Percentiles rank a stretch among this genome's conserved stretches.
Evolutionary conservation across 768 basidiomycete genomes (phyloP).

Genomic region (Mycena vulgaris): DNA sequence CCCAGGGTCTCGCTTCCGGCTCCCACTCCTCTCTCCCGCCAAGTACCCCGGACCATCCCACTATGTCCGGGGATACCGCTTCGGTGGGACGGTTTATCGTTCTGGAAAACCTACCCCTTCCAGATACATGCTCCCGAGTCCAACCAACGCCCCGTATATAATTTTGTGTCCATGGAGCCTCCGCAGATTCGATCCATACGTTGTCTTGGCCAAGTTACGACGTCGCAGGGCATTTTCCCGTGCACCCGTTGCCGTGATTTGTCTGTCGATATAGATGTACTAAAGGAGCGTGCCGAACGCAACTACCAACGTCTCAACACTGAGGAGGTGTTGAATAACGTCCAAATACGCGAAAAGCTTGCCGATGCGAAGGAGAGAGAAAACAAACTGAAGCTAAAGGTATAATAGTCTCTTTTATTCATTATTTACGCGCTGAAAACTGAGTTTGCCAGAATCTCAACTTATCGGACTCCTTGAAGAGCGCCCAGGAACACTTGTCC

Average conservation of each 20-base stretch:
- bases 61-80: not conserved
- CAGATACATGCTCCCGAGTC: not conserved
- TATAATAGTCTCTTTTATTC: not conserved
- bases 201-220: not conserved
- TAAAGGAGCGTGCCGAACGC: not conserved
- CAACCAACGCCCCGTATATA: not conserved
- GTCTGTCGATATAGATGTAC: not conserved
- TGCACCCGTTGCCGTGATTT: not conserved
- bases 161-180: not conserved
- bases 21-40: too few species aligned
- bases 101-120: constrained; percentile 8
- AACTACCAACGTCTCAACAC: not conserved
- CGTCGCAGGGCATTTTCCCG: not conserved
- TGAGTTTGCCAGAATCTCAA: not conserved
- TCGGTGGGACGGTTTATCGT: not conserved
- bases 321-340: not conserved
- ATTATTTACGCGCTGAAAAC: too few species aligned
- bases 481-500: not conserved
- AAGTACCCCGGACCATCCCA: too few species aligned
- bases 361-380: not conserved
- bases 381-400: not conserved
- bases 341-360: not conserved
- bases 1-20: too few species aligned
- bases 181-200: not conserved
- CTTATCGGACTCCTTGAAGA: not conserved